phyloP scores from a whole-genome alignment of 2,329 filamentous ascomycete species.

The Hypoxylon sp. region DNA sequence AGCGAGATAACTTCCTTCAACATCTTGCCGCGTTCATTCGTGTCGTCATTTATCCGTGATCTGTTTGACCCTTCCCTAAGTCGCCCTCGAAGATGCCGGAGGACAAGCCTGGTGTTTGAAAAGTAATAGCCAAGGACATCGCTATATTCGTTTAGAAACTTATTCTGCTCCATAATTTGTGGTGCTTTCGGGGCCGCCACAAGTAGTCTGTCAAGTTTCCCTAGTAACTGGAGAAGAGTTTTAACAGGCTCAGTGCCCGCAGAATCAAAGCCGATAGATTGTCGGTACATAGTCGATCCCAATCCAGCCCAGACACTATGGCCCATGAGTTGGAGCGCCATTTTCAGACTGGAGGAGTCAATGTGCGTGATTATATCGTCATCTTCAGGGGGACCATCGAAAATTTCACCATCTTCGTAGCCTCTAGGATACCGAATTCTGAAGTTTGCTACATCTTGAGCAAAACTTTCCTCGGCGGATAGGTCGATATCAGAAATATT shows the following conservation, averaged over 20 bases:
- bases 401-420: slow-evolving; percentile 32
- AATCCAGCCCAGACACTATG: slow-evolving; percentile 43
- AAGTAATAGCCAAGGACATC: slow-evolving; percentile 48
- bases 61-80: slow-evolving; percentile 19
- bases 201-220: slow-evolving; percentile 48
- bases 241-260: slow-evolving; percentile 40
- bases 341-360: slow-evolving; percentile 30
- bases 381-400: slow-evolving; percentile 41
- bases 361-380: slow-evolving; percentile 42
- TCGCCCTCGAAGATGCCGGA: slow-evolving; percentile 44
- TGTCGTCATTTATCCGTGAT: slow-evolving; percentile 22
- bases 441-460: slow-evolving; percentile 45
- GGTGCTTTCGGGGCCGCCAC: slow-evolving; percentile 40
- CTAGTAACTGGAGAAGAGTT: slow-evolving; percentile 40
- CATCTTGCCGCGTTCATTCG: slow-evolving; percentile 39
- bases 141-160: slow-evolving; percentile 45
- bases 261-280: slow-evolving; percentile 28
- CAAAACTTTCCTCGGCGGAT: slow-evolving; percentile 43
- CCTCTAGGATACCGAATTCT: slow-evolving; percentile 27
- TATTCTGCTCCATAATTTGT: slow-evolving; percentile 45
- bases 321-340: slow-evolving; percentile 42
- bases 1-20: slow-evolving; percentile 43
- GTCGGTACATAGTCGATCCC: slow-evolving; percentile 40
- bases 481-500: slow-evolving; percentile 26
- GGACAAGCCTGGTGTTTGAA: slow-evolving; percentile 38